Percentiles rank a stretch among this genome's conserved stretches.
phyloP scores from a whole-genome alignment of 2,329 filamentous ascomycete species.

The Trichoderma gracile region DNA sequence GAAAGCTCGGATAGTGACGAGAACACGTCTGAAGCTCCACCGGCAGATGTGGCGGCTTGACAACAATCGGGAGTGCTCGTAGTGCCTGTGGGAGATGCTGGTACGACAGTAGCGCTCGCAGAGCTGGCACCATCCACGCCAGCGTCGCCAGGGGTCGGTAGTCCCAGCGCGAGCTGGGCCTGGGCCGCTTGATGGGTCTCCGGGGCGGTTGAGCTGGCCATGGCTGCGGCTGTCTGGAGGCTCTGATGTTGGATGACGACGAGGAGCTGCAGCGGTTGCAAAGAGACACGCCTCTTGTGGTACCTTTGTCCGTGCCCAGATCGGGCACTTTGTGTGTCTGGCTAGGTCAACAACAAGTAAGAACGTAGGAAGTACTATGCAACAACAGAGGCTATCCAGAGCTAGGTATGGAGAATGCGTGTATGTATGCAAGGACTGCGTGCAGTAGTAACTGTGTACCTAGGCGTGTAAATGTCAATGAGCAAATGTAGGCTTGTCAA shows the following conservation, averaged over 20 bases:
- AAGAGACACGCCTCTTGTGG: neutral
- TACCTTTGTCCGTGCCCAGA: neutral
- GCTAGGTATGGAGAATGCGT: neutral
- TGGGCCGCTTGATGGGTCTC: conserved; percentile 38
- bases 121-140: conserved; percentile 29
- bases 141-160: conserved; percentile 5
- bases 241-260: neutral
- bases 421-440: conserved; percentile 5
- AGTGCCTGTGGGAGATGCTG: conserved; percentile 15
- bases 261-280: conserved; percentile 14
- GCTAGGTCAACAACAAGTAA: neutral
- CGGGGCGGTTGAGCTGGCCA: conserved; percentile 34
- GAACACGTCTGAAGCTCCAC: conserved; percentile 12
- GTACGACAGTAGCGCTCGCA: conserved; percentile 17
- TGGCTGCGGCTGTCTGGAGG: conserved; percentile 7
- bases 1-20: conserved; percentile 8
- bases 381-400: too few species aligned
- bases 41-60: conserved; percentile 29
- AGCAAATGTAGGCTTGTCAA: conserved; percentile 1
- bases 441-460: neutral
- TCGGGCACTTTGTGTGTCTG: neutral
- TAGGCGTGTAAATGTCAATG: neutral
- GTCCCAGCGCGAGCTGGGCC: conserved; percentile 38
- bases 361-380: too few species aligned
- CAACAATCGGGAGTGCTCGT: conserved; percentile 1